Percentiles rank a stretch among this genome's conserved stretches.
These are phyloP conservation scores for Leccinum boreale DNA, from an alignment of 768 basidiomycete species.

Conservation along the genomic window DNA sequence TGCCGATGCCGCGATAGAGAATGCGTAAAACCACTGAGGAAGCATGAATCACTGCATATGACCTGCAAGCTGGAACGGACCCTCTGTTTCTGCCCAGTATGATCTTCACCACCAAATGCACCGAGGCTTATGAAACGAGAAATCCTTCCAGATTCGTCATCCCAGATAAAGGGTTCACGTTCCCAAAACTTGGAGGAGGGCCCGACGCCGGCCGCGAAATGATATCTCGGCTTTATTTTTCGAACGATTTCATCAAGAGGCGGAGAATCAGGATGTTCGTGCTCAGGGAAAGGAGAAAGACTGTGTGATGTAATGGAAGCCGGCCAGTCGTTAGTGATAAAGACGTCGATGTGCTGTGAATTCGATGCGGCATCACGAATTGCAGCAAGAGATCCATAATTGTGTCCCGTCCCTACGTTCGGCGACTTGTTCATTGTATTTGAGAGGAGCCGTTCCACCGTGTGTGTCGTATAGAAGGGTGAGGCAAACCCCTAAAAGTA, in stretches of 20 bases:
- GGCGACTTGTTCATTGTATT: slow-evolving; percentile 58
- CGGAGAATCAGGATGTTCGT: slow-evolving; percentile 44
- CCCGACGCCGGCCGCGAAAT: slow-evolving; percentile 69
- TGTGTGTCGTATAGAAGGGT: slow-evolving; percentile 69
- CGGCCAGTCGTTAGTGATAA: slow-evolving; percentile 81
- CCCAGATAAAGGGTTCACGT: slow-evolving; percentile 88
- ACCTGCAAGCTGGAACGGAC: slow-evolving; percentile 43
- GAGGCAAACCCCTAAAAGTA: slow-evolving; percentile 64
- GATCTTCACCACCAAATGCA: slow-evolving; percentile 68
- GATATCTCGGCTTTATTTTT: slow-evolving; percentile 79
- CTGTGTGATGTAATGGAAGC: slow-evolving; percentile 61
- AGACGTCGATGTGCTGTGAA: slow-evolving; percentile 71
- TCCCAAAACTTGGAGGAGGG: slow-evolving; percentile 88
- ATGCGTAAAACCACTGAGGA: slow-evolving; percentile 94
- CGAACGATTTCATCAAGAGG: slow-evolving; percentile 64
- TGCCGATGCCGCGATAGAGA: slow-evolving; percentile 66
- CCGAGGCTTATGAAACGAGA: slow-evolving; percentile 83
- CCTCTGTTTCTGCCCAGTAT: slow-evolving; percentile 73
- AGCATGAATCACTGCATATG: slow-evolving; percentile 7
- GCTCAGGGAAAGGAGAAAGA: slow-evolving; percentile 43
- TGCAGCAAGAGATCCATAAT: slow-evolving; percentile 62
- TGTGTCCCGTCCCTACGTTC: slow-evolving; percentile 41
- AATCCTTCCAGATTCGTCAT: slow-evolving; percentile 61
- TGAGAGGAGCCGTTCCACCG: slow-evolving; percentile 67
- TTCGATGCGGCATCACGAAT: slow-evolving; percentile 60